Percentiles rank a stretch among this genome's conserved stretches.
Conservation (phyloP, 169 alveolate genomes). For the Neospora caninum region DNA sequence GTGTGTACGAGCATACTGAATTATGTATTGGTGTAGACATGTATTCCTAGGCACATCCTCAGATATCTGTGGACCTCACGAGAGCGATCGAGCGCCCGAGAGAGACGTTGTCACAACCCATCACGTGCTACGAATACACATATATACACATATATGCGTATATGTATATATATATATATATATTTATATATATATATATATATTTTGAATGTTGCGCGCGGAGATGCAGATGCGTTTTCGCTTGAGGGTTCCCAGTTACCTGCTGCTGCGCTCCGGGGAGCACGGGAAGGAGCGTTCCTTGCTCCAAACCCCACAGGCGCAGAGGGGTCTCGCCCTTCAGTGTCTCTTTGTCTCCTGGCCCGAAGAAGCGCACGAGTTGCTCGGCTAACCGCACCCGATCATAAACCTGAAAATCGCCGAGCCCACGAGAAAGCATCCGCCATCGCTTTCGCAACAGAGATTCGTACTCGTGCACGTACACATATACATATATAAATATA, state of each 20-base stretch:
- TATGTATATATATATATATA: background rate
- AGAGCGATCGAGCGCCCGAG: no score
- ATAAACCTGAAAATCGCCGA: background rate
- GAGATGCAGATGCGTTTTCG: background rate
- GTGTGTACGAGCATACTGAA: no score
- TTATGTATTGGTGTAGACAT: no score
- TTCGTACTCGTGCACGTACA: no score
- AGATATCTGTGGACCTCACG: no score
- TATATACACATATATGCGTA: background rate
- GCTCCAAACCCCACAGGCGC: background rate
- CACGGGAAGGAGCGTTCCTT: background rate
- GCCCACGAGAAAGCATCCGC: background rate
- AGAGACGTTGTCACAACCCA: background rate
- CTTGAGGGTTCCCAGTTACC: background rate
- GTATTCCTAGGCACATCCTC: no score
- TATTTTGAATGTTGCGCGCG: background rate
- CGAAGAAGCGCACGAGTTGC: background rate
- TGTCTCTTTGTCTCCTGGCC: background rate
- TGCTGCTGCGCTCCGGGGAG: conserved; percentile 17
- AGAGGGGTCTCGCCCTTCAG: background rate
- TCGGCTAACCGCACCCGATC: background rate
- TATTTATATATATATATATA: background rate
- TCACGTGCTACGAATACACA: background rate
- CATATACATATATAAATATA: background rate
- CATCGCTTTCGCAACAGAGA: background rate